Conservation (phyloP, 1,284 basidiomycete species). For the Moesziomyces sp. region DNA sequence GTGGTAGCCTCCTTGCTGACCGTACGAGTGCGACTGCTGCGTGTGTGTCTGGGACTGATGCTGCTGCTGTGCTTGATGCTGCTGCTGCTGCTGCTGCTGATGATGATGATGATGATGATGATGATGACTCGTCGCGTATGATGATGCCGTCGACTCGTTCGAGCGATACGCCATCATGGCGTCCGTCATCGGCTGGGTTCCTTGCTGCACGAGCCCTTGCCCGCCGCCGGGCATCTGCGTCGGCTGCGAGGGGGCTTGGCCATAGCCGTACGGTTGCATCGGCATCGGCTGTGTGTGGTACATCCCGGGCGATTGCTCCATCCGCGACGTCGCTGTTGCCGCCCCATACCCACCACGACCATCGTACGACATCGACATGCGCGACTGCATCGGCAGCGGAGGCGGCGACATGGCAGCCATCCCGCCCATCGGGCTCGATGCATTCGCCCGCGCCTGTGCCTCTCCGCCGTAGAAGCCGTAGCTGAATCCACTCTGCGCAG, state of each 20-base stretch:
- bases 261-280: neutral
- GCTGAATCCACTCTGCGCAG: neutral
- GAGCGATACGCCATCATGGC: neutral
- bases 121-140: too few relatives aligned
- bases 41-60: conserved; percentile 1
- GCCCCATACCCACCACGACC: neutral
- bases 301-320: conserved; percentile 2
- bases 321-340: conserved; percentile 1
- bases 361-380: conserved; percentile 23
- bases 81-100: conserved; percentile 3
- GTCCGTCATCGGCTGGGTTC: neutral
- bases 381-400: conserved; percentile 19
- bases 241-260: conserved; percentile 1
- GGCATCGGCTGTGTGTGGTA: conserved; percentile 10
- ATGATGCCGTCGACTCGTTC: neutral
- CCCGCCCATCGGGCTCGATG: neutral
- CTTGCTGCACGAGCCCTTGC: conserved; percentile 1
- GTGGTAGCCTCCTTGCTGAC: conserved; percentile 6
- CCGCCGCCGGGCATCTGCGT: conserved; percentile 1
- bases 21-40: conserved; percentile 5
- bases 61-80: conserved; percentile 12
- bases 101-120: too few relatives aligned
- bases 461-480: neutral
- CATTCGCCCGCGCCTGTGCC: neutral
- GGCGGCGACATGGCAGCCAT: conserved; percentile 1